phyloP scores from a whole-genome alignment of 1,284 basidiomycete genomes.

The Austropuccinia psidii region DNA sequence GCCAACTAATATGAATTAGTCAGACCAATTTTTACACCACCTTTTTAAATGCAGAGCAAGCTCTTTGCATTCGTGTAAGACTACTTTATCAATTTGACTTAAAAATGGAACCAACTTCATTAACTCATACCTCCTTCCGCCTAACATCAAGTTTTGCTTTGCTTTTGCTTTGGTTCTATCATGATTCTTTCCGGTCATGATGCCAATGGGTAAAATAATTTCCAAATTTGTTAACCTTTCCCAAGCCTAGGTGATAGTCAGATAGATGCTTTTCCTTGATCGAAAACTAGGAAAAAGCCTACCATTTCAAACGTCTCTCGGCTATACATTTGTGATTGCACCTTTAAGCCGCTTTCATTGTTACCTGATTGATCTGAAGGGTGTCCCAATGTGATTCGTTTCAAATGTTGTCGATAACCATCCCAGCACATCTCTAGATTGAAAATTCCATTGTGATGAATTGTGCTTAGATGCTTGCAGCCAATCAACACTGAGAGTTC shows the following conservation, averaged over 20 bases:
- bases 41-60: conserved; percentile 10
- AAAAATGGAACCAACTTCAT: conserved; percentile 7
- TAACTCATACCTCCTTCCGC: conserved; percentile 1
- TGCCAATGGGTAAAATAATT: not conserved
- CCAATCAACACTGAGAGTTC: conserved; percentile 18
- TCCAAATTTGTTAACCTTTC: conserved; percentile 24
- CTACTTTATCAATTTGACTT: not conserved
- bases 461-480: not conserved
- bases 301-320: conserved; percentile 31
- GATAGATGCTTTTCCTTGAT: not conserved
- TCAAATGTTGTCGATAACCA: conserved; percentile 22
- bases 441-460: conserved; percentile 18
- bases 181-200: not conserved
- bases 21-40: conserved; percentile 32
- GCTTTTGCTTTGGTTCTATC: not conserved
- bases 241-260: conserved; percentile 1
- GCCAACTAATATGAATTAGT: too few relatives aligned
- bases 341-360: not conserved
- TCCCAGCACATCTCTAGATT: conserved; percentile 36
- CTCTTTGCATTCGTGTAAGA: not conserved
- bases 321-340: conserved; percentile 23
- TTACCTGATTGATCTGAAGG: not conserved
- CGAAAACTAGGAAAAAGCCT: not conserved
- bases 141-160: not conserved
- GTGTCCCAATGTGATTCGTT: not conserved